Evolutionary conservation across 129 eudicot genomes (phyloP).

Genomic region (Artemisia argyi): DNA sequence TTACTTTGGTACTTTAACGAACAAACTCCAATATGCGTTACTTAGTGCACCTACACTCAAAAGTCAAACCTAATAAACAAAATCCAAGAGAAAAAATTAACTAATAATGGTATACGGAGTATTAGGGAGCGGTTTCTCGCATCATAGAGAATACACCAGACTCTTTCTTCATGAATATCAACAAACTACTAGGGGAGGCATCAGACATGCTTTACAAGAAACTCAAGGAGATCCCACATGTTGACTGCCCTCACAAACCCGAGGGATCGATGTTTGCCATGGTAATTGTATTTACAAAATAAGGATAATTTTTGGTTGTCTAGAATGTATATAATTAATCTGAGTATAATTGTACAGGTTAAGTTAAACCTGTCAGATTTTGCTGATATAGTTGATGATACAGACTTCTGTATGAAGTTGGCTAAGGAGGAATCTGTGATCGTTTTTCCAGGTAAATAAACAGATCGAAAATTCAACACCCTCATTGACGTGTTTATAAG

Average conservation of each 20-base stretch:
- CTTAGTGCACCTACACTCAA: no score
- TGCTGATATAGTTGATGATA: conserved; percentile 24
- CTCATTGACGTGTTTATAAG: not conserved
- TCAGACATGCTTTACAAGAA: conserved; percentile 18
- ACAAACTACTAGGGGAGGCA: conserved; percentile 19
- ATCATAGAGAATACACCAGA: conserved; percentile 36
- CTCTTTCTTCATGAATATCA: conserved; percentile 34
- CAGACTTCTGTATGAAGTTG: not conserved
- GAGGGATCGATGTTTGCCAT: conserved; percentile 46
- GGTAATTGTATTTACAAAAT: conserved; percentile 10
- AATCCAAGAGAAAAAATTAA: no score
- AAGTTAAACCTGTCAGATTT: conserved; percentile 39
- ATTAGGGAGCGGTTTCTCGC: conserved; percentile 38
- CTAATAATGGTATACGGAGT: no score
- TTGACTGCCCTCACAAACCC: conserved; percentile 39
- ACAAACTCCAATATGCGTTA: no score
- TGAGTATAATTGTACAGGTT: conserved; percentile 29
- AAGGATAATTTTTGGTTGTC: not conserved
- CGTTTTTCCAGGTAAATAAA: not conserved
- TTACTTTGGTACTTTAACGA: no score
- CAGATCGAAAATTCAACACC: not conserved
- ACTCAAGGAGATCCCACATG: conserved; percentile 41
- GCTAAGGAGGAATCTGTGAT: not conserved
- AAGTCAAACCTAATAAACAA: no score
- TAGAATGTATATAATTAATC: not conserved